Conservation (phyloP, 345 rosid species). For the Erodium maritimum region DNA sequence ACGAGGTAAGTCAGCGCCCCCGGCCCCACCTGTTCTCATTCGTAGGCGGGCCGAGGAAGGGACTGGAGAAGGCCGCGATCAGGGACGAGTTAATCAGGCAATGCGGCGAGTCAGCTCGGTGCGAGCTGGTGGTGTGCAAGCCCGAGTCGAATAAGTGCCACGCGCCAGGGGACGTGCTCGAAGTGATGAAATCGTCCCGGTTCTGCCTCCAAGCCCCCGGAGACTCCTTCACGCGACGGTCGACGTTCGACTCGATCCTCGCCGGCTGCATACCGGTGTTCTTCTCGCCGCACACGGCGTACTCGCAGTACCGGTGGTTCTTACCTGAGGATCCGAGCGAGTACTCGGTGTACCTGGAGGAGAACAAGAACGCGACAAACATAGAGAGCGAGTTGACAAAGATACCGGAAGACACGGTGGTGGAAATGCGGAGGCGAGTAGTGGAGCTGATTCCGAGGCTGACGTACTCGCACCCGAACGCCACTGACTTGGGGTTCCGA, state of each 20-base stretch:
- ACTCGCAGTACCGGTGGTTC: constrained; percentile 46
- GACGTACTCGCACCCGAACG: constrained; percentile 41
- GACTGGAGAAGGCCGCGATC: constrained; percentile 28
- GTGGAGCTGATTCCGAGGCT: constrained; percentile 33
- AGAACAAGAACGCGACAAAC: not conserved
- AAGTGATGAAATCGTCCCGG: constrained; percentile 25
- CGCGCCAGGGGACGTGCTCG: constrained; percentile 20
- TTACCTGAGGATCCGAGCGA: constrained; percentile 17
- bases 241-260: constrained; percentile 37
- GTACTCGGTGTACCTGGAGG: constrained; percentile 34
- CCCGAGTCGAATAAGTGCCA: constrained; percentile 19
- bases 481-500: constrained; percentile 21
- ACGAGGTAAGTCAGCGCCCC: constrained; percentile 8
- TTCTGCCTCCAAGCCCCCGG: constrained; percentile 56
- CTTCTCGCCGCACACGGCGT: constrained; percentile 50
- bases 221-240: constrained; percentile 47
- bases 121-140: constrained; percentile 30
- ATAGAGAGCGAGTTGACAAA: constrained; percentile 28
- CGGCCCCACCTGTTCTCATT: constrained; percentile 42
- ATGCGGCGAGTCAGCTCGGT: constrained; percentile 28
- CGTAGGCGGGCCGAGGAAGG: constrained; percentile 42
- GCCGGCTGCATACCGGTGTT: constrained; percentile 56
- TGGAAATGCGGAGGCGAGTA: constrained; percentile 20
- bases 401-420: constrained; percentile 20
- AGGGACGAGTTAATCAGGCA: constrained; percentile 42